A percentile compares a stretch with the other conserved stretches of the same genome.
Evolutionary conservation across 108 stramenopile genomes (phyloP).

Genomic region (Epipyxis sp.): DNA sequence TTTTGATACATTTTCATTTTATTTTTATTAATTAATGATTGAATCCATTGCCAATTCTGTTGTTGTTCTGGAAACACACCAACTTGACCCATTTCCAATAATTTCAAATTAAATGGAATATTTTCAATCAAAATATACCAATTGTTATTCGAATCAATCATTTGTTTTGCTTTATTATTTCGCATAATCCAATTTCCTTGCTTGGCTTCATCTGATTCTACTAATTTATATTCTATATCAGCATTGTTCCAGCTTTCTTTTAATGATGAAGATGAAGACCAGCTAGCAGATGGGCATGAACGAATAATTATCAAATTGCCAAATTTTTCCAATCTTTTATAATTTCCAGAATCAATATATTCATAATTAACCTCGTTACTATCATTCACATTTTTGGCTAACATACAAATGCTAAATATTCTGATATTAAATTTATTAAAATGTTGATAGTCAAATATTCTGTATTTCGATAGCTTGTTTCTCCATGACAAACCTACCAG

Average conservation of each 20-base stretch:
- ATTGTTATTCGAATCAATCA: neutral
- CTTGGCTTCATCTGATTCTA: neutral
- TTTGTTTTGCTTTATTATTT: neutral
- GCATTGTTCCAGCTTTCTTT: neutral
- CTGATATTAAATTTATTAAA: no score
- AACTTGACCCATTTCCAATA: neutral
- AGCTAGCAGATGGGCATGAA: neutral
- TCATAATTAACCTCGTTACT: neutral
- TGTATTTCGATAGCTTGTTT: no score
- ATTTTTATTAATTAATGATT: neutral
- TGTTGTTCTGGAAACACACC: constrained; percentile 11
- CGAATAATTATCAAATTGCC: neutral
- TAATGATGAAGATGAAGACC: neutral
- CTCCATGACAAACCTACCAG: no score
- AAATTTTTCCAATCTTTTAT: constrained; percentile 2
- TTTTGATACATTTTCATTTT: neutral
- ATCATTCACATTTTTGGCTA: no score
- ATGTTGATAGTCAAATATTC: no score
- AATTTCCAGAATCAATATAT: neutral
- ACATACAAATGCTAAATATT: no score
- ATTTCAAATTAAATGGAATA: neutral
- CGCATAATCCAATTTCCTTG: neutral
- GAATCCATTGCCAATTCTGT: constrained; percentile 14
- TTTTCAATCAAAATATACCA: neutral
- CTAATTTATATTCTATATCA: neutral